Conservation (phyloP, 225 moss, liverwort and hornwort species). For the Asterella californica region DNA sequence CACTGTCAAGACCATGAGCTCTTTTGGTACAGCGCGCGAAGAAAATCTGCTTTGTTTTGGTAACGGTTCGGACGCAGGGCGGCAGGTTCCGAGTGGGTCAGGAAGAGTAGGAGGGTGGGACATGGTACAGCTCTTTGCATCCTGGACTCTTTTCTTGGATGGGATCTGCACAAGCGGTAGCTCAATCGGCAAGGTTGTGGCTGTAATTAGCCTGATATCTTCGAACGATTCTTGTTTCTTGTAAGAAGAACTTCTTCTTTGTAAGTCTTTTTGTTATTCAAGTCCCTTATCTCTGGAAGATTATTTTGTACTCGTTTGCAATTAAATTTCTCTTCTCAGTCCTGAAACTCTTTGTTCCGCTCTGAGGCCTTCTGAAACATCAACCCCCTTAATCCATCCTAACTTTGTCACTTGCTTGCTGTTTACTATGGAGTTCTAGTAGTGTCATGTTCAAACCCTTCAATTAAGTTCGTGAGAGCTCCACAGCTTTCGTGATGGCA, state of each 20-base stretch:
- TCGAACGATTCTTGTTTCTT: constrained; percentile 27
- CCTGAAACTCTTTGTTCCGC: not conserved
- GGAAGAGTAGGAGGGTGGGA: constrained; percentile 11
- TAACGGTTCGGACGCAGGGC: constrained; percentile 26
- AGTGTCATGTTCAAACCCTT: not conserved
- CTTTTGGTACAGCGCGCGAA: constrained; percentile 23
- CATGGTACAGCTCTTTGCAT: constrained; percentile 14
- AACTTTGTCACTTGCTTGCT: not conserved
- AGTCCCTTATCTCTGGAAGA: constrained; percentile 11
- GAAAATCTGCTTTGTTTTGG: constrained; percentile 24
- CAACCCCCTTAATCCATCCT: not conserved
- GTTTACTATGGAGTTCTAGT: not conserved
- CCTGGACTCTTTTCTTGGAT: constrained; percentile 16
- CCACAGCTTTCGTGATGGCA: too few species aligned
- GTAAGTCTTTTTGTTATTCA: constrained; percentile 22
- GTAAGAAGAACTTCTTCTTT: constrained; percentile 26
- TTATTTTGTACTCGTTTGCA: not conserved
- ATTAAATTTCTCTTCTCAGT: not conserved
- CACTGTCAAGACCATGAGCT: constrained; percentile 21
- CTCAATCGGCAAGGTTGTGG: constrained; percentile 24
- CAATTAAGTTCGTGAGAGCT: not conserved
- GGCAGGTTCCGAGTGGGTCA: constrained; percentile 15
- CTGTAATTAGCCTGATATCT: constrained; percentile 27
- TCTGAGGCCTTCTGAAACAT: not conserved
- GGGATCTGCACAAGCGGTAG: constrained; percentile 7